These are phyloP conservation scores for Coemansia sp. DNA, from an alignment of 192 early-diverging fungal species.

Conservation along the genomic window DNA sequence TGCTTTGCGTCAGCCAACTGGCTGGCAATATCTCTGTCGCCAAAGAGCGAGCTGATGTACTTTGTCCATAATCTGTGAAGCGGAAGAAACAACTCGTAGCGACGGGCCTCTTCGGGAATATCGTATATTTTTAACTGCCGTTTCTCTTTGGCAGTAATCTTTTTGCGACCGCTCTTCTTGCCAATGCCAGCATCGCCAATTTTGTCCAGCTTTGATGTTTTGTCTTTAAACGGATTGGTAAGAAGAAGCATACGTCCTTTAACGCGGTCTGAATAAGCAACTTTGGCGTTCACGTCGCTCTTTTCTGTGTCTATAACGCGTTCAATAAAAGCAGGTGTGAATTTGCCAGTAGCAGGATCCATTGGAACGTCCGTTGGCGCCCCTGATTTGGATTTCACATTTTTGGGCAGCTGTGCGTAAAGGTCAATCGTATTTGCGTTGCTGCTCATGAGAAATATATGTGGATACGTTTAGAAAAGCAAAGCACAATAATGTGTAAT, in stretches of 20 bases:
- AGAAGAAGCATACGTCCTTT: constrained; percentile 38
- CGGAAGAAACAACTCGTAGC: constrained; percentile 66
- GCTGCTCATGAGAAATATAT: constrained; percentile 2
- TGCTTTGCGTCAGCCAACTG: constrained; percentile 53
- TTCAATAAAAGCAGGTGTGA: constrained; percentile 23
- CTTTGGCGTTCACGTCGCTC: constrained; percentile 16
- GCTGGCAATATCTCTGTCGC: constrained; percentile 16
- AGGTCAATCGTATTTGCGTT: constrained; percentile 14
- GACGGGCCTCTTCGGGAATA: constrained; percentile 56
- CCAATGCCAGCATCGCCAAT: constrained; percentile 9
- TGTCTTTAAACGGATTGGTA: constrained; percentile 43
- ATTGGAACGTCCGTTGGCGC: constrained; percentile 28
- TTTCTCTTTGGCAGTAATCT: constrained; percentile 62
- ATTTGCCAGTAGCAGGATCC: constrained; percentile 21
- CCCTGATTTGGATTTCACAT: constrained; percentile 20
- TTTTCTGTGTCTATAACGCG: constrained; percentile 16
- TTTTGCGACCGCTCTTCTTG: constrained; percentile 45
- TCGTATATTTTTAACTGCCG: constrained; percentile 62
- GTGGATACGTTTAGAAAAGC: neutral
- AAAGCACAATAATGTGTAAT: neutral
- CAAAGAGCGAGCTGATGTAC: constrained; percentile 70
- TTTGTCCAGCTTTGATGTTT: constrained; percentile 2
- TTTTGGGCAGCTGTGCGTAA: constrained; percentile 25
- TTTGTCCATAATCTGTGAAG: constrained; percentile 75
- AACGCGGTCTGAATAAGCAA: constrained; percentile 34